Conservation (phyloP, 2,329 filamentous ascomycete genomes). For the Pyrenophora seminiperda region DNA sequence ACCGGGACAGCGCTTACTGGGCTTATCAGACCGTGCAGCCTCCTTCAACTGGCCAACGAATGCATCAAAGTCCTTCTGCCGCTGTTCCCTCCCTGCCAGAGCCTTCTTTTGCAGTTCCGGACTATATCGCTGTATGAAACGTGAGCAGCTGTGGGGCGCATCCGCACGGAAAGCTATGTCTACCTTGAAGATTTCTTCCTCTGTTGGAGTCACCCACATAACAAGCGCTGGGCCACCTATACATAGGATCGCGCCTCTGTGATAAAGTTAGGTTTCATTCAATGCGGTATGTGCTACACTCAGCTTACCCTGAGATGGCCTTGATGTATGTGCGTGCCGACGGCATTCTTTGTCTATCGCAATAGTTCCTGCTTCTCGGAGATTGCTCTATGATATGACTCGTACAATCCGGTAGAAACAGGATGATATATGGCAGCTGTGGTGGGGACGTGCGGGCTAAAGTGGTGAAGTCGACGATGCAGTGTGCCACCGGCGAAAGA, state of each 20-base stretch:
- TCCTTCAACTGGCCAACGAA: constrained; percentile 85
- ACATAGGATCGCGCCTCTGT: constrained; percentile 71
- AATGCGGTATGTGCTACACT: neutral
- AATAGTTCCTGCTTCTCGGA: neutral
- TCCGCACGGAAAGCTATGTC: constrained; percentile 21
- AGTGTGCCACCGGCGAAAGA: constrained; percentile 5
- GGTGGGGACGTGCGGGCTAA: constrained; percentile 4
- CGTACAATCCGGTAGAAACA: neutral
- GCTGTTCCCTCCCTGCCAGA: constrained; percentile 75
- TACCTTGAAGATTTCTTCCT: constrained; percentile 85
- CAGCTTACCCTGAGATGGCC: constrained; percentile 41
- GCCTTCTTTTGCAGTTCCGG: constrained; percentile 90
- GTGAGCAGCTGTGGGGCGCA: constrained; percentile 6
- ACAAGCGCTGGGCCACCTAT: constrained; percentile 87
- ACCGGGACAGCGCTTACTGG: constrained; percentile 64
- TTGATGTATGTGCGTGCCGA: constrained; percentile 40
- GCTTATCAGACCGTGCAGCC: constrained; percentile 88
- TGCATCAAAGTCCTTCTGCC: constrained; percentile 84
- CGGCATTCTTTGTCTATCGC: constrained; percentile 29
- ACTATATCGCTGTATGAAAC: constrained; percentile 71
- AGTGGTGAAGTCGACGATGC: constrained; percentile 15
- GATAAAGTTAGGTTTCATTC: constrained; percentile 23
- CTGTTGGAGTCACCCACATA: constrained; percentile 77
- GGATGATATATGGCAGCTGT: neutral
- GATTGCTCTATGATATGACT: neutral